phyloP scores from a whole-genome alignment of 1,284 basidiomycete genomes.

The Trichosporon asahii region DNA sequence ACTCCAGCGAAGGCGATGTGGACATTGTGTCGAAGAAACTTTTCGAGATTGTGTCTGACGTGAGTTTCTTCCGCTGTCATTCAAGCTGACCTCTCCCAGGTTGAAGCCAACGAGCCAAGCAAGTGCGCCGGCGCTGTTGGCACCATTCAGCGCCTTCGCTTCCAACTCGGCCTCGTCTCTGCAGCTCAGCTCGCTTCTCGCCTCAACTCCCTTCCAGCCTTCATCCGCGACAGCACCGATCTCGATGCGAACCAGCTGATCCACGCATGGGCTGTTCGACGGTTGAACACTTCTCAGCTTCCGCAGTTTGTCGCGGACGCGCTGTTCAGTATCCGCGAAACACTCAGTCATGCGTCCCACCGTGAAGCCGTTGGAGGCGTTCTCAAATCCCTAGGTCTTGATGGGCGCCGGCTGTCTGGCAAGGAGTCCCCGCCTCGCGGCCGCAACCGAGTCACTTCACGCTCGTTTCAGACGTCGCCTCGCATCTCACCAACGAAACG shows the following conservation, averaged over 20 bases:
- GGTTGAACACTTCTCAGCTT: slow-evolving; percentile 26
- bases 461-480: slow-evolving; percentile 4
- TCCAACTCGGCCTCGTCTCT: slow-evolving; percentile 36
- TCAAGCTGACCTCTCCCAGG: slow-evolving; percentile 23
- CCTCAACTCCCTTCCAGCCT: slow-evolving; percentile 23
- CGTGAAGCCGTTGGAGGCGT: slow-evolving; percentile 14
- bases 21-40: slow-evolving; percentile 35
- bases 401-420: slow-evolving; percentile 8
- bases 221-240: not conserved
- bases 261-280: slow-evolving; percentile 28
- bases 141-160: slow-evolving; percentile 31
- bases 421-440: not conserved
- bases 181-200: slow-evolving; percentile 29
- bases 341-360: slow-evolving; percentile 8
- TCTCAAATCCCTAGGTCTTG: slow-evolving; percentile 19
- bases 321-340: slow-evolving; percentile 17
- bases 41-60: slow-evolving; percentile 47
- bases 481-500: slow-evolving; percentile 21
- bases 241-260: slow-evolving; percentile 12
- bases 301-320: slow-evolving; percentile 22
- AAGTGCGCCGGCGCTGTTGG: slow-evolving; percentile 26
- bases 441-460: not conserved
- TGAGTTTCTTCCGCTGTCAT: slow-evolving; percentile 19
- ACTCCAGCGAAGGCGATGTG: slow-evolving; percentile 20
- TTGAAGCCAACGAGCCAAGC: slow-evolving; percentile 26